Base-by-base conservation (phyloP, 495 filamentous ascomycete genomes). In the Daldinia childiae region DNA sequence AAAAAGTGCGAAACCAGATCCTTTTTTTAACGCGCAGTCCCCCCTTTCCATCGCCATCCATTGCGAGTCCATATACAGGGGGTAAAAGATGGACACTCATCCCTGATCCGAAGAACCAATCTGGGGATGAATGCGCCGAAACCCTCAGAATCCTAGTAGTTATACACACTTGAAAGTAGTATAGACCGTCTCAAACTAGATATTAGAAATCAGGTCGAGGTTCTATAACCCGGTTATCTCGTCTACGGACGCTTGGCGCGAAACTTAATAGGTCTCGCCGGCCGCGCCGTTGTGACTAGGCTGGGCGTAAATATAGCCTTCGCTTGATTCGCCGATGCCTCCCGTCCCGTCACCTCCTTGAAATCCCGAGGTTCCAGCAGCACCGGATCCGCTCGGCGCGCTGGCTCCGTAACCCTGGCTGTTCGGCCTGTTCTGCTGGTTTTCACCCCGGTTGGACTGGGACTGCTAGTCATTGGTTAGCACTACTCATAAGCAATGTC, bases 381-480 rank as follows among this genome's bases (percentile, higher is more conserved):
- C 77, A 57, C 85, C 83, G 27, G 84, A 79, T 57, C 82, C 83
- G 55, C 78, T 74, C 24, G 81, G 77, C 34, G 77, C 77, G 56
- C 84, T 82, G 32, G 86, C 86, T 45, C 85, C 87, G 73, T 90
- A 92, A 17, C 90, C 90, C 75, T 91, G 91, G 80, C 91, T 92
- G 51, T 82, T 82, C 51, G 91, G 90, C 64, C 90, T 85, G 71
- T 88, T 87, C 79, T 90, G 89, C 56, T 81, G 80, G 77, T 88
- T 90, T 38, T 94, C 92, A 56, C 90, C 89, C 74, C 91, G 85
- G 71, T 91, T 90, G 36, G 91, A 91, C 82, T 93, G 91, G 36
- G 90, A 91, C 88, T 93, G 79, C 76, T 82, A 69, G 72, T 78
- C 62, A 76, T 60, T 51, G 66, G 78, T 85, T 74, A 83, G 80